Evolutionary conservation across 2,329 filamentous ascomycete species (phyloP).

Genomic region (Cadophora luteo-olivacea): DNA sequence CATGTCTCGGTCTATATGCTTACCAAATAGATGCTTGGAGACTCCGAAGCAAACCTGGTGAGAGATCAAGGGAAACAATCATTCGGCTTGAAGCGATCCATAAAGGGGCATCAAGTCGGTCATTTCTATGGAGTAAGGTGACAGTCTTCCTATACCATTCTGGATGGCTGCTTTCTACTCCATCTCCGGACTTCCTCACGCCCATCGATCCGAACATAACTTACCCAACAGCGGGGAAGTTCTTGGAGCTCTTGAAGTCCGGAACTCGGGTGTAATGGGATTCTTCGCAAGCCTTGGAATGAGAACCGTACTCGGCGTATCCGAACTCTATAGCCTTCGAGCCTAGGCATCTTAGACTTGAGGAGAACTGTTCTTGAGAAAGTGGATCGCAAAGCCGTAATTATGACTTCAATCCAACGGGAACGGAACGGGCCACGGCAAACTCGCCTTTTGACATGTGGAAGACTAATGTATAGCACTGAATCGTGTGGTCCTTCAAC

Average conservation of each 20-base stretch:
- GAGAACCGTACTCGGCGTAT: not conserved
- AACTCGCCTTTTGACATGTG: conserved; percentile 10
- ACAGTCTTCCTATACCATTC: too few relatives aligned
- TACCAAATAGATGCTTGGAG: too few relatives aligned
- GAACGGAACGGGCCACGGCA: conserved; percentile 15
- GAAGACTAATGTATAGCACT: not conserved
- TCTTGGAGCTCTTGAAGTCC: not conserved
- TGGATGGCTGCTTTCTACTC: not conserved
- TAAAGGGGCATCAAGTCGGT: too few relatives aligned
- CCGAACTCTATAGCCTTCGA: not conserved
- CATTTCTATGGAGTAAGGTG: too few relatives aligned
- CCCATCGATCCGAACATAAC: not conserved
- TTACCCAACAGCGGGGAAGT: not conserved
- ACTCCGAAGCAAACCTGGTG: too few relatives aligned
- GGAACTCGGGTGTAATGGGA: not conserved
- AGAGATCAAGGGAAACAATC: too few relatives aligned
- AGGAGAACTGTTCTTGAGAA: not conserved
- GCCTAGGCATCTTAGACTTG: not conserved
- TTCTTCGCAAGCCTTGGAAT: not conserved
- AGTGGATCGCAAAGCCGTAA: not conserved
- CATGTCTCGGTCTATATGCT: too few relatives aligned
- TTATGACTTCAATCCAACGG: conserved; percentile 7
- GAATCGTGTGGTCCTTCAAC: not conserved
- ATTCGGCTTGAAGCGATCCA: too few relatives aligned
- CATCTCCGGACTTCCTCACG: not conserved